Conservation (phyloP, 306 rosid species). For the Dryas octopetala region DNA sequence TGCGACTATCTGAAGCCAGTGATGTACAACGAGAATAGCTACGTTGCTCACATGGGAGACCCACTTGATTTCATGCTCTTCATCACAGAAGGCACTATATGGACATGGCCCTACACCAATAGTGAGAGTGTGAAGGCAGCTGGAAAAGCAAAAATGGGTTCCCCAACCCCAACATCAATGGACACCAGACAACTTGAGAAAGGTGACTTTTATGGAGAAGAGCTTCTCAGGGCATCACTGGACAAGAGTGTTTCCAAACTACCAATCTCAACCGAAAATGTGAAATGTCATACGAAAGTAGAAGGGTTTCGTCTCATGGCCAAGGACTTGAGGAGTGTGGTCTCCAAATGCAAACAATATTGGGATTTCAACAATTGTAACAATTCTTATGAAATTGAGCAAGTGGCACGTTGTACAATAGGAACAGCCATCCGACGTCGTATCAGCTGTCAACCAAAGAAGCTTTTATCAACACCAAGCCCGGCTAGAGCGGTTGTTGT, state of each 20-base stretch:
- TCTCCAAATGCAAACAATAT: background rate
- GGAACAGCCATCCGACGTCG: too few species aligned
- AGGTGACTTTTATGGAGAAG: conserved; percentile 24
- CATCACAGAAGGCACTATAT: conserved; percentile 20
- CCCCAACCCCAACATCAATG: background rate
- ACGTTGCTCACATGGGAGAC: conserved; percentile 11
- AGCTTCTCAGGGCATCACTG: conserved; percentile 34
- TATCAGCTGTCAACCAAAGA: too few species aligned
- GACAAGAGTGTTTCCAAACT: conserved; percentile 28
- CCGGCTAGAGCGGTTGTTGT: too few species aligned
- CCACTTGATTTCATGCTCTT: conserved; percentile 27
- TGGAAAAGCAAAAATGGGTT: background rate
- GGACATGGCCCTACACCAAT: background rate
- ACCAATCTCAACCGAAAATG: conserved; percentile 45
- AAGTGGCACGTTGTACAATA: too few species aligned
- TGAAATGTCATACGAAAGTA: conserved; percentile 34
- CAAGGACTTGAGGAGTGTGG: background rate
- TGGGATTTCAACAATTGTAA: background rate
- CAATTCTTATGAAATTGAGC: background rate
- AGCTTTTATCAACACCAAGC: too few species aligned
- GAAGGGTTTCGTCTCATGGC: conserved; percentile 29
- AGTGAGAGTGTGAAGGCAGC: background rate
- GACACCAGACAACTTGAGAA: background rate
- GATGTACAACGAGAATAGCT: conserved; percentile 11
- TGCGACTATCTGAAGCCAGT: conserved; percentile 21